These are phyloP conservation scores for Miamiensis avidus DNA, from an alignment of 169 alveolate species.

Conservation along the genomic window DNA sequence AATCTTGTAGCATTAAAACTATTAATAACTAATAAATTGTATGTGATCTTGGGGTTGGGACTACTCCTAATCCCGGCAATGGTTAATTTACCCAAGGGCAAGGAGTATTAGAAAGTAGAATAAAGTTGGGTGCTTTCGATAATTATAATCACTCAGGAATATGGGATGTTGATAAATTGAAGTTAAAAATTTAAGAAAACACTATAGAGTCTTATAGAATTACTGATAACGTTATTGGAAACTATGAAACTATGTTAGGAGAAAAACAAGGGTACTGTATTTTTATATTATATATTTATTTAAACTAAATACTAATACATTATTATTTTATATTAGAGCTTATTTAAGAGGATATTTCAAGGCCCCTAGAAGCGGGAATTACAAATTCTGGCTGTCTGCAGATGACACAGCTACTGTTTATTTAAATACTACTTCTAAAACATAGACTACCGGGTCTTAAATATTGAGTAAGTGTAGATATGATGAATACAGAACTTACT, in stretches of 20 bases:
- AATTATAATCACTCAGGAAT: too few species aligned
- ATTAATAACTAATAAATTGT: too few species aligned
- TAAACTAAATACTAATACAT: too few species aligned
- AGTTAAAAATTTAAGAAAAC: not conserved
- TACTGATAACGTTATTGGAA: not conserved
- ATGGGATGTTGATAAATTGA: not conserved
- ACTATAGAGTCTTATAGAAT: too few species aligned
- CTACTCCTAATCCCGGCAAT: not conserved
- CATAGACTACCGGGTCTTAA: not conserved
- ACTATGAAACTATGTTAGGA: not conserved
- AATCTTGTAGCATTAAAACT: not conserved
- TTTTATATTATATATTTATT: too few species aligned
- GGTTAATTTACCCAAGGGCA: too few species aligned
- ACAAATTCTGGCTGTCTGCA: slow-evolving; percentile 16
- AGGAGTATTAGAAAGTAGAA: too few species aligned
- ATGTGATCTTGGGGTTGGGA: not conserved
- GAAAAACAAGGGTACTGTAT: too few species aligned
- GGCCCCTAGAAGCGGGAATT: slow-evolving; percentile 32
- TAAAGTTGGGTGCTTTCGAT: too few species aligned
- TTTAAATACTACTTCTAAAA: not conserved
- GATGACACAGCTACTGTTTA: slow-evolving; percentile 21
- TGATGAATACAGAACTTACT: slow-evolving; percentile 20
- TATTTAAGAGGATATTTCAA: slow-evolving; percentile 29
- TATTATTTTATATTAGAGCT: not conserved
- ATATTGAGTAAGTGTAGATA: not conserved